Base-by-base conservation (phyloP, 495 filamentous ascomycete genomes). In the Podospora appendiculata region DNA sequence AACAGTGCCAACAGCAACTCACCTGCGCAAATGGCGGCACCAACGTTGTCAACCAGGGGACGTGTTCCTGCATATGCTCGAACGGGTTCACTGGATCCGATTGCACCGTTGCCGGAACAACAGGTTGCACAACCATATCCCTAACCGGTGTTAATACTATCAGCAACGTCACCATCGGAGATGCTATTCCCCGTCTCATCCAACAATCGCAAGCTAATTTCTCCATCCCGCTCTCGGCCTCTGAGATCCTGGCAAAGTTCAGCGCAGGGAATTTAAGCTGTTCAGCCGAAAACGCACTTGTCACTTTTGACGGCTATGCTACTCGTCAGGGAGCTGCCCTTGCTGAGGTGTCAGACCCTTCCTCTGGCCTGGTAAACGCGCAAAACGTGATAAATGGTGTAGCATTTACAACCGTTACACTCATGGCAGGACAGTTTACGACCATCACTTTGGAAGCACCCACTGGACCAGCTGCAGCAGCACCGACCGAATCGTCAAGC, bases 41-140 rank as follows among this genome's bases (percentile, higher is more conserved):
- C 8, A 89, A 80, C 39, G 76, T 93, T 17, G 66, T 86, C 14
- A 77, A 78, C 32, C 72, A 78, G 35, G 75, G 78, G 8, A 64
- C 78, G 36, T 97, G 93, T 70, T 83, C 85, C 9, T 98, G 93
- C 62, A 77, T 95, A 32, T 98, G 93, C 60, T 76, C 82, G 6
- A 88, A 90, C 57, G 90, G 90, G 0, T 96, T 87, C 62, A 89
- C 84, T 0, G 93, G 93, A n/a, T 69, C 72, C 4, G 77, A 78
- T 32, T 98, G 93, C 71, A 85, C 76, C 9, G 68, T 67, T 33
- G 50, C 71, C 9, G 76, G 75, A 17, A 76, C 83, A 17, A 76
- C 74, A 14, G 87, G 84, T 53, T 98, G 93, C 64, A 82, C 85
- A 12, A 87, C 82, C 1, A 81, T 81, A 8, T 65, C 79, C 35